Percentiles rank a stretch among this genome's conserved stretches.
These are phyloP conservation scores for Candida maesae DNA, from an alignment of 805 yeast genomes.

Conservation along the genomic window DNA sequence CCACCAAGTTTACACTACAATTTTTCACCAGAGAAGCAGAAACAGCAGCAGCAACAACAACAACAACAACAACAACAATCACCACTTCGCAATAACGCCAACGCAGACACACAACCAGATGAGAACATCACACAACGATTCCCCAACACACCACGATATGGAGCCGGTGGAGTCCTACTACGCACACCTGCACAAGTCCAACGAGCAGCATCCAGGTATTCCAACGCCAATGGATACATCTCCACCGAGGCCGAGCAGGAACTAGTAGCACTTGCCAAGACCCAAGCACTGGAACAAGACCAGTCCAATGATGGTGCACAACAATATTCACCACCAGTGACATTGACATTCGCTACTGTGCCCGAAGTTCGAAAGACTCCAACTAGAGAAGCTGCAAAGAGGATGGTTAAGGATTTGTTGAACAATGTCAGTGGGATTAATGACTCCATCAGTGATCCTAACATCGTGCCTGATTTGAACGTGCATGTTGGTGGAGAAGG, in stretches of 20 bases:
- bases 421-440: slow-evolving; percentile 26
- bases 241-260: neutral
- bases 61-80: too few species aligned
- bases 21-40: slow-evolving; percentile 21
- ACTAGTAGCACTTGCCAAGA: neutral
- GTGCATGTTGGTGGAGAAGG: too few species aligned
- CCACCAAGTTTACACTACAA: slow-evolving; percentile 26
- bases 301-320: slow-evolving; percentile 25
- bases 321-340: slow-evolving; percentile 26
- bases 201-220: slow-evolving; percentile 17
- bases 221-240: slow-evolving; percentile 9
- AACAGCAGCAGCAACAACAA: slow-evolving; percentile 12
- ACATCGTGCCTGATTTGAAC: slow-evolving; percentile 8
- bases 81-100: too few species aligned
- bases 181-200: slow-evolving; percentile 26
- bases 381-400: slow-evolving; percentile 24
- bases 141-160: slow-evolving; percentile 45
- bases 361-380: slow-evolving; percentile 13
- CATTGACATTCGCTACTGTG: slow-evolving; percentile 21
- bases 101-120: too few species aligned
- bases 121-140: slow-evolving; percentile 34
- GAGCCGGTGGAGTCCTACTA: slow-evolving; percentile 34
- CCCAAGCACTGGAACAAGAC: slow-evolving; percentile 13
- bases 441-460: slow-evolving; percentile 16
- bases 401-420: slow-evolving; percentile 23